phyloP scores from a whole-genome alignment of 345 rosid genomes.

The Sisymbrium irio region DNA sequence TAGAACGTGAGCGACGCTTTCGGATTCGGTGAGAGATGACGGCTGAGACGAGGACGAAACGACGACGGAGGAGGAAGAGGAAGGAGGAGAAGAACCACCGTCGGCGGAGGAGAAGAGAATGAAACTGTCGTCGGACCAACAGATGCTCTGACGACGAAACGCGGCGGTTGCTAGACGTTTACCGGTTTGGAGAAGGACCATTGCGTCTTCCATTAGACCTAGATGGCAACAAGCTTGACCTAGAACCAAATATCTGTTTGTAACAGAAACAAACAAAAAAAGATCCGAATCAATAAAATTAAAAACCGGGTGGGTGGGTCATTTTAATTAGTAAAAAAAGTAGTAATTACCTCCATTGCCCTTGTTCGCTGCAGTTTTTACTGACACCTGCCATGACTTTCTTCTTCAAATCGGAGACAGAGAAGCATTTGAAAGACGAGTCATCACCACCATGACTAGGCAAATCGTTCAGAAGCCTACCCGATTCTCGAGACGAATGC shows the following conservation, averaged over 20 bases:
- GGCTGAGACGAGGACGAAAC: constrained; percentile 57
- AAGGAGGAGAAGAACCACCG: constrained; percentile 28
- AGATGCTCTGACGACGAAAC: constrained; percentile 86
- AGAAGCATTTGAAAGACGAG: constrained; percentile 78
- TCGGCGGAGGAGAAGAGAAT: constrained; percentile 38
- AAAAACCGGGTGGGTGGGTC: too few species aligned
- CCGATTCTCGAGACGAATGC: constrained; percentile 40
- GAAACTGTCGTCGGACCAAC: constrained; percentile 90
- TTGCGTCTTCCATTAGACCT: constrained; percentile 96
- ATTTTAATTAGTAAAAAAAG: background rate
- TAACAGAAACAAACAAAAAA: too few species aligned
- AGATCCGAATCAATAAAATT: constrained; percentile 7
- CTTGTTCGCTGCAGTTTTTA: constrained; percentile 72
- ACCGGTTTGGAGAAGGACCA: constrained; percentile 94
- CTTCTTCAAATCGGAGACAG: constrained; percentile 88
- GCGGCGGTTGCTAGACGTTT: constrained; percentile 95
- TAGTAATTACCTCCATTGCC: constrained; percentile 76
- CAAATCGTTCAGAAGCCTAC: constrained; percentile 50
- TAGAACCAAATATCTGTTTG: constrained; percentile 71
- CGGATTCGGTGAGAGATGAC: constrained; percentile 47
- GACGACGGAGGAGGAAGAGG: constrained; percentile 15
- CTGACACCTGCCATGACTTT: constrained; percentile 81
- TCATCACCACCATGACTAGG: constrained; percentile 45
- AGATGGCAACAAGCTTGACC: constrained; percentile 97
- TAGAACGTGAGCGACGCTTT: constrained; percentile 63